Evolutionary conservation across 225 moss, liverwort and hornwort genomes (phyloP).

Genomic region (Straminergon stramineum): DNA sequence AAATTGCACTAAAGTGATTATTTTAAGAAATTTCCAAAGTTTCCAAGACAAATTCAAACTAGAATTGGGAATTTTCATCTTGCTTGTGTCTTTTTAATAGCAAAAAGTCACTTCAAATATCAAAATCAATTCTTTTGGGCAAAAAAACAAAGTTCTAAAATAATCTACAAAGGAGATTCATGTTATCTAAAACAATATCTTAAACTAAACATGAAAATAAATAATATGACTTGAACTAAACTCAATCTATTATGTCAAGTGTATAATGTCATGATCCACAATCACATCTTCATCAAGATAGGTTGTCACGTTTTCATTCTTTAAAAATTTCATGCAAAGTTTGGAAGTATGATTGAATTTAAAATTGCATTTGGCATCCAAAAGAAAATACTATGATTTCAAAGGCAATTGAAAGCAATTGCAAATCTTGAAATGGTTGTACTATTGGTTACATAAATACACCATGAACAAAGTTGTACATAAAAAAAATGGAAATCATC

Average conservation of each 20-base stretch:
- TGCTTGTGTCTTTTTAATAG: not conserved
- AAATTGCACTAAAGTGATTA: not conserved
- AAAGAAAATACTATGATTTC: not conserved
- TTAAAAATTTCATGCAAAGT: not conserved
- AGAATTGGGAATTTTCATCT: not conserved
- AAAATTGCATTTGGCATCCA: not conserved
- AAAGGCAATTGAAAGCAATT: not conserved
- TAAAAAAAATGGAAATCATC: not conserved
- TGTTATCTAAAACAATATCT: too few species aligned
- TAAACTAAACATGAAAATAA: not conserved
- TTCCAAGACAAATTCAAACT: not conserved
- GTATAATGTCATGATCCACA: not conserved
- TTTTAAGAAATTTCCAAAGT: not conserved
- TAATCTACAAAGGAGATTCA: rapidly evolving
- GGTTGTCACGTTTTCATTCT: not conserved
- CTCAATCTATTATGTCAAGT: not conserved
- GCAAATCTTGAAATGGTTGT: not conserved
- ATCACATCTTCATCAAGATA: rapidly evolving
- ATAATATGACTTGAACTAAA: not conserved
- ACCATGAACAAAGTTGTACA: not conserved
- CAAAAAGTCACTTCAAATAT: not conserved
- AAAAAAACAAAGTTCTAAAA: not conserved
- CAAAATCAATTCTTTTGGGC: not conserved
- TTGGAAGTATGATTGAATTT: not conserved
- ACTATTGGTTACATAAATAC: not conserved